Evolutionary conservation across 2,329 filamentous ascomycete species (phyloP).

Genomic region (Didymella exigua): DNA sequence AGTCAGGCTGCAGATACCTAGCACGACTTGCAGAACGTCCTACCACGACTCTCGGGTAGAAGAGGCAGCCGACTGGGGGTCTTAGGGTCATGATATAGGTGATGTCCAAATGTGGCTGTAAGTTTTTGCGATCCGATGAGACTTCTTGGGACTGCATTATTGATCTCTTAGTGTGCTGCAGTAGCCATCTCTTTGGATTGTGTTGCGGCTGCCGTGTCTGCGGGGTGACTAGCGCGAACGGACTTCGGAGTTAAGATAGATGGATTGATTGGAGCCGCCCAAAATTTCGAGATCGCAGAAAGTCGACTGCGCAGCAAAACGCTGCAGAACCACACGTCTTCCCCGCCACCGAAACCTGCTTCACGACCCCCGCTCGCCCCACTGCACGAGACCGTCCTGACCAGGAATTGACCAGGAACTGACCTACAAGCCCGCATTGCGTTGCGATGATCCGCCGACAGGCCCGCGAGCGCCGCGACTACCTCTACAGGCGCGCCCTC

Average conservation of each 20-base stretch:
- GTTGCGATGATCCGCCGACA: constrained; percentile 54
- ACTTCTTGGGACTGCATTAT: no score
- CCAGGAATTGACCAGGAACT: not conserved
- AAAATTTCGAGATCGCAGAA: not conserved
- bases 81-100: not conserved
- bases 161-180: no score
- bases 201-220: not conserved
- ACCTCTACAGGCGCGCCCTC: constrained; percentile 80
- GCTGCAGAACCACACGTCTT: not conserved
- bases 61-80: not conserved
- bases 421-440: not conserved
- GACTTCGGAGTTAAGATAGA: constrained; percentile 3
- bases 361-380: no score
- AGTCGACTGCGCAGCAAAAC: not conserved
- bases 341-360: not conserved
- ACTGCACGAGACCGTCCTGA: no score
- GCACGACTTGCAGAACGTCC: not conserved
- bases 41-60: not conserved
- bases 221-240: not conserved
- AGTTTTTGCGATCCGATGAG: no score
- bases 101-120: no score
- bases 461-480: constrained; percentile 79
- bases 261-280: not conserved
- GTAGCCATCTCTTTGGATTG: no score
- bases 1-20: constrained; percentile 1